Base-by-base conservation (phyloP, 306 rosid genomes). In the Rubus idaeus region DNA sequence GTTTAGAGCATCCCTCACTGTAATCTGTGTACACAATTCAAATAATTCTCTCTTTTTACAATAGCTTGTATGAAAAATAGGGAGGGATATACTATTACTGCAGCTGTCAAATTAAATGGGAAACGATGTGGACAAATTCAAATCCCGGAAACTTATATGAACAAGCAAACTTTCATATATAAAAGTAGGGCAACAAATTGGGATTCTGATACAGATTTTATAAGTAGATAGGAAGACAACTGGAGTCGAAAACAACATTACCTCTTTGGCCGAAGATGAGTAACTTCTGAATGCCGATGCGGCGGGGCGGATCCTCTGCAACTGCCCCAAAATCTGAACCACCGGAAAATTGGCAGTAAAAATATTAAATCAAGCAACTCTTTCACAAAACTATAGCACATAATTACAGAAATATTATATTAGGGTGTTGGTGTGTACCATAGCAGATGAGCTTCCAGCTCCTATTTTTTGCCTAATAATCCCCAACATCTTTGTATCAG, bases 1-100 rank as follows among this genome's bases (percentile, higher is more conserved):
- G 88, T 92, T 92, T 5, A 96, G 83, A 72, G 98, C 99, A 6
- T 96, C 99, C 78, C 99, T 88, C 50, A 96, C 98, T 0, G 82
- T 86, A 78, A 96, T 89, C 94, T 95, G 84, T 89, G 80, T n/a
- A 68, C 68, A 81, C 21, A 62, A 77, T 70, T 71, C 61, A 40
- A 8, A 63, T 14, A 16, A 13, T 6, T 37, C 46, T 16, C 14
- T 49, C 53, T 14, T n/a, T 63, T 63, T 14, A 37, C 68, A 63
- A 14, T 17, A 13, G n/a, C 35, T 30, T 30, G n/a, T n/a, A n/a
- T n/a, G n/a, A n/a, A n/a, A 30, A 30, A 30, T 30, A 30, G 35
- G 35, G 35, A 30, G 35, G 35, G 35, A 30, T 1, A 30, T 30
- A 30, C 35, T 30, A 30, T 30, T 30, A 30, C 35, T 30, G 35